Evolutionary conservation across 75 land plant species (phyloP).

Genomic region (Cryptomeria japonica): DNA sequence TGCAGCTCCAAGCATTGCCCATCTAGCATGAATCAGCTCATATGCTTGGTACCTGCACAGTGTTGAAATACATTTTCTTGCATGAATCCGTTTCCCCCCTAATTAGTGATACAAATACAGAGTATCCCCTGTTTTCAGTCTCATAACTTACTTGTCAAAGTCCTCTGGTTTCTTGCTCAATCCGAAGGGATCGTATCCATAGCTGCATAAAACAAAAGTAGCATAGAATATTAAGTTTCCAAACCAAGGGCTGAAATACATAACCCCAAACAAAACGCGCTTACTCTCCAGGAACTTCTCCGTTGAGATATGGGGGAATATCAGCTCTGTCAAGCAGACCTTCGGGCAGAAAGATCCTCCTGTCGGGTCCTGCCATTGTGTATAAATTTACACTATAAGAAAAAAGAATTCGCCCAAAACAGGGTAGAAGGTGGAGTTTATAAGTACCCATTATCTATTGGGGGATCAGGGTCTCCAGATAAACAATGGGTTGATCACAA

Average conservation of each 20-base stretch:
- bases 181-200: constrained; percentile 98
- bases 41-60: constrained; percentile 84
- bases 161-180: constrained; percentile 95
- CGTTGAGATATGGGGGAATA: constrained; percentile 90
- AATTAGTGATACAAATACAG: background rate
- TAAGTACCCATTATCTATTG: too few relatives aligned
- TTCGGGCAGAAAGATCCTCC: constrained; percentile 96
- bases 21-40: constrained; percentile 93
- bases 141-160: constrained; percentile 79
- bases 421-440: too few relatives aligned
- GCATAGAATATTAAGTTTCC: background rate
- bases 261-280: background rate
- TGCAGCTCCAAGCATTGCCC: constrained; percentile 99
- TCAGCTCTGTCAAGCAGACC: constrained; percentile 87
- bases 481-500: too few relatives aligned
- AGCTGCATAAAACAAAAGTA: constrained; percentile 46
- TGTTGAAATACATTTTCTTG: background rate
- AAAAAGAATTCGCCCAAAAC: too few relatives aligned
- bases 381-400: background rate
- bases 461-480: too few relatives aligned
- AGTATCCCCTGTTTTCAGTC: background rate
- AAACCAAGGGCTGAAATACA: background rate
- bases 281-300: constrained; percentile 99
- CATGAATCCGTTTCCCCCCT: background rate
- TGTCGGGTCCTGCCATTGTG: constrained; percentile 71